Evolutionary conservation across 2,329 filamentous ascomycete species (phyloP).

Genomic region (Bipolaris bicolor): DNA sequence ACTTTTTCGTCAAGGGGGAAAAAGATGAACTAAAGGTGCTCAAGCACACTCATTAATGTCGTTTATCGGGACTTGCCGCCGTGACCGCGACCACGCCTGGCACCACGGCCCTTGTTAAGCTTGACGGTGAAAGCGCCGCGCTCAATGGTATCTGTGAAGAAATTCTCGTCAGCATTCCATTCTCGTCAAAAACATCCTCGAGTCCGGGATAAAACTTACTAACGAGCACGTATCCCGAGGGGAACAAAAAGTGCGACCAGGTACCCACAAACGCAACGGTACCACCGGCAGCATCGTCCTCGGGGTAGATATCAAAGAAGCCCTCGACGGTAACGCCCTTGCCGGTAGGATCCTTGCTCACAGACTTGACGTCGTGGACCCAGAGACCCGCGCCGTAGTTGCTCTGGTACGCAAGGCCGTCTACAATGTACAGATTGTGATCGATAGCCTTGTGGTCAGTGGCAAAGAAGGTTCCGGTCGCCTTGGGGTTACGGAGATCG

Average conservation of each 20-base stretch:
- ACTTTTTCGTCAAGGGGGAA: no score
- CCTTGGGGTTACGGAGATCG: conserved; percentile 44
- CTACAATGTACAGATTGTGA: conserved; percentile 55
- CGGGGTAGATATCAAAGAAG: conserved; percentile 53
- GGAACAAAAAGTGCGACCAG: conserved; percentile 51
- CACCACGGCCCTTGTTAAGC: conserved; percentile 31
- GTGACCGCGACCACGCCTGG: conserved; percentile 26
- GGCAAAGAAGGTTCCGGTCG: conserved; percentile 52
- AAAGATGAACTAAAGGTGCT: no score
- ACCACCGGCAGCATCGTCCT: conserved; percentile 49
- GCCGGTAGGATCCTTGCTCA: conserved; percentile 49
- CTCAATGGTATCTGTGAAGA: conserved; percentile 42
- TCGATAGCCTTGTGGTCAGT: conserved; percentile 48
- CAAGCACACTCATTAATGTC: neutral
- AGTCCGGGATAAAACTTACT: conserved; percentile 12
- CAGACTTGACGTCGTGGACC: conserved; percentile 49
- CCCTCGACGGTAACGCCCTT: conserved; percentile 48
- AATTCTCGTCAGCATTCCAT: neutral
- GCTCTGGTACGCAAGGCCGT: conserved; percentile 50
- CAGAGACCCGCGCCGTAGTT: conserved; percentile 51
- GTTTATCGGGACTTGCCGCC: conserved; percentile 24
- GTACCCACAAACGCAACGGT: conserved; percentile 50
- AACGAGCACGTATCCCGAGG: conserved; percentile 45
- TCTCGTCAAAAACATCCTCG: no score
- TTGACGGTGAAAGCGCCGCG: conserved; percentile 48